Conservation (phyloP, 164 flowering plant species). For the Piper longum region DNA sequence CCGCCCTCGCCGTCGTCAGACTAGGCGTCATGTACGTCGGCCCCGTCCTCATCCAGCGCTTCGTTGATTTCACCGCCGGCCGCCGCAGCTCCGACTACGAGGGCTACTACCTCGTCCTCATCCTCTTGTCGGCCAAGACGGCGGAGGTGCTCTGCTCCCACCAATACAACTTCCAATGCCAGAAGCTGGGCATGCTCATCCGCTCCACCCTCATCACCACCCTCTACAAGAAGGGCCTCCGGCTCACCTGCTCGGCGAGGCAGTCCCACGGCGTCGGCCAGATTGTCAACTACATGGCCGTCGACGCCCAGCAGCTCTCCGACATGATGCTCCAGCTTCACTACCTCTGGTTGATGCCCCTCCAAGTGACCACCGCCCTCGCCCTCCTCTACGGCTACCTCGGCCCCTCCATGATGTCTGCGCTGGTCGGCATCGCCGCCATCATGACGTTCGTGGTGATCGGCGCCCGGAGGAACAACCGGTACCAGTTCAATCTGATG, state of each 20-base stretch:
- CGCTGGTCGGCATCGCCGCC: constrained; percentile 32
- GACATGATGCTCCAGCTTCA: constrained; percentile 88
- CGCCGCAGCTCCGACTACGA: constrained; percentile 48
- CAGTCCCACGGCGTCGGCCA: constrained; percentile 90
- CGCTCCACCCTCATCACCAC: constrained; percentile 65
- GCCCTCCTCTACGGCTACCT: constrained; percentile 50
- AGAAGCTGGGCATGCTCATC: constrained; percentile 78
- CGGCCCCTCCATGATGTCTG: constrained; percentile 37
- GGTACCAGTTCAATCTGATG: constrained; percentile 52
- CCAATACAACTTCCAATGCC: constrained; percentile 74
- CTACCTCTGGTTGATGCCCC: constrained; percentile 70
- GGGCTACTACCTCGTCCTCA: constrained; percentile 67
- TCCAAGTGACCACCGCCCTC: constrained; percentile 54
- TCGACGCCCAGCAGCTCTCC: constrained; percentile 91
- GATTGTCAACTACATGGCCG: constrained; percentile 96
- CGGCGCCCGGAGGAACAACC: constrained; percentile 47
- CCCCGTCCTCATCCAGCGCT: constrained; percentile 64
- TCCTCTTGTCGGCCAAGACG: constrained; percentile 51
- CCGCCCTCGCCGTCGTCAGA: constrained; percentile 44
- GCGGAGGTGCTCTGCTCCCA: constrained; percentile 62
- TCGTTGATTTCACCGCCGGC: constrained; percentile 73
- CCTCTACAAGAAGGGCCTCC: constrained; percentile 75
- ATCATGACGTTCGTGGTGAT: constrained; percentile 42
- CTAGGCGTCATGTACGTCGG: constrained; percentile 81
- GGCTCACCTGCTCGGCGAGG: constrained; percentile 67